A percentile compares a stretch with the other conserved stretches of the same genome.
Conservation (phyloP, 306 rosid genomes). For the Malus domestica region DNA sequence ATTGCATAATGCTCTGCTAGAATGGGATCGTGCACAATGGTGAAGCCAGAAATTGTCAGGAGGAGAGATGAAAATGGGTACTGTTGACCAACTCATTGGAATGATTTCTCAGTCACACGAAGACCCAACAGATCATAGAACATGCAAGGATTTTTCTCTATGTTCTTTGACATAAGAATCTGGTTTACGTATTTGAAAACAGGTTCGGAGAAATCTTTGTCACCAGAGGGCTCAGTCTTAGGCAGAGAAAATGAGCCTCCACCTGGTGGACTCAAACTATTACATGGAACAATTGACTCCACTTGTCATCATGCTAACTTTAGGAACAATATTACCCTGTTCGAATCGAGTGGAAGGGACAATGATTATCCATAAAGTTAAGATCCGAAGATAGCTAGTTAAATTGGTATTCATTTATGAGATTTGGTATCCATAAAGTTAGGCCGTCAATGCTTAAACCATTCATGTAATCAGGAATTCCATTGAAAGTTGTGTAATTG, state of each 20-base stretch:
- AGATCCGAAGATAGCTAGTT: constrained; percentile 14
- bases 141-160: constrained; percentile 67
- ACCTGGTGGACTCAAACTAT: constrained; percentile 12
- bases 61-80: constrained; percentile 28
- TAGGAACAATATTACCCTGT: not conserved
- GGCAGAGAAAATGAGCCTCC: constrained; percentile 5
- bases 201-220: constrained; percentile 42
- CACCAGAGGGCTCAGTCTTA: constrained; percentile 28
- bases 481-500: constrained; percentile 7
- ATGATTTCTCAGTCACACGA: constrained; percentile 65
- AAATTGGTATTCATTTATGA: constrained; percentile 2
- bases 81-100: constrained; percentile 56
- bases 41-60: no score
- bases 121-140: constrained; percentile 69
- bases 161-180: constrained; percentile 67
- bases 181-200: constrained; percentile 57
- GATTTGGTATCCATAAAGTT: not conserved
- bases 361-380: constrained; percentile 2
- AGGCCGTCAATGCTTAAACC: not conserved
- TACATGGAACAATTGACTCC: not conserved
- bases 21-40: no score
- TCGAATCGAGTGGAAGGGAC: constrained; percentile 7
- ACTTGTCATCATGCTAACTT: not conserved
- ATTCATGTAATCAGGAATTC: constrained; percentile 14
- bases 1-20: no score